Conservation (phyloP, 371 early-diverging fungal species). For the Rhizomucor pusillus region DNA sequence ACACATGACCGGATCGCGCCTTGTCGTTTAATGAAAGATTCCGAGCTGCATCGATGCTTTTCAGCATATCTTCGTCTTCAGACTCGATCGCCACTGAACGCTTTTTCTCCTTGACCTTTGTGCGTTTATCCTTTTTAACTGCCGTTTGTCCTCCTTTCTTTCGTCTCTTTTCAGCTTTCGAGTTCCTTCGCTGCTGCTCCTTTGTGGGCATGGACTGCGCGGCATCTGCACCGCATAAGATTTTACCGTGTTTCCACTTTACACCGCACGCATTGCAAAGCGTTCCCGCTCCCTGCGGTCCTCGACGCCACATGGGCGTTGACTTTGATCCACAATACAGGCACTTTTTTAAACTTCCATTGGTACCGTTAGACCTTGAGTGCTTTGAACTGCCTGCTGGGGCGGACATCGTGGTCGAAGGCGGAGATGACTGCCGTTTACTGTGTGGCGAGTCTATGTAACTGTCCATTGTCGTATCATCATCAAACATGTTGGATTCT, state of each 20-base stretch:
- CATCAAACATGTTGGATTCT: background rate
- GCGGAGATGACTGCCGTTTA: background rate
- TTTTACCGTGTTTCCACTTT: conserved; percentile 78
- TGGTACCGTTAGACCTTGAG: no score
- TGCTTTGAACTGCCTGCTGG: background rate
- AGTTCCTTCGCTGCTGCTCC: conserved; percentile 15
- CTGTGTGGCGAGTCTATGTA: no score
- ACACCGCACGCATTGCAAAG: conserved; percentile 91
- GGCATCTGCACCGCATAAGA: conserved; percentile 27
- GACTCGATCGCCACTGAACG: no score
- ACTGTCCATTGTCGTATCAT: background rate
- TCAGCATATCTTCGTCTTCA: no score
- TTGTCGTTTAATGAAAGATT: no score
- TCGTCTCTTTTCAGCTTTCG: conserved; percentile 13
- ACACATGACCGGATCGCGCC: background rate
- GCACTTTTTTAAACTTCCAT: conserved; percentile 41
- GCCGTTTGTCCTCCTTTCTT: background rate
- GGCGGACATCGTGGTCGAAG: background rate
- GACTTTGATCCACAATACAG: conserved; percentile 71
- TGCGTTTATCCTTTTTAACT: conserved; percentile 5
- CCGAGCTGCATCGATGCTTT: no score
- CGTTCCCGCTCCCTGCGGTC: conserved; percentile 74
- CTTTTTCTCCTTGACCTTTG: conserved; percentile 2
- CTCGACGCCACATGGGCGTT: conserved; percentile 90
- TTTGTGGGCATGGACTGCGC: conserved; percentile 13